phyloP scores from a whole-genome alignment of 192 early-diverging fungal genomes.

The Backusella luteola region DNA sequence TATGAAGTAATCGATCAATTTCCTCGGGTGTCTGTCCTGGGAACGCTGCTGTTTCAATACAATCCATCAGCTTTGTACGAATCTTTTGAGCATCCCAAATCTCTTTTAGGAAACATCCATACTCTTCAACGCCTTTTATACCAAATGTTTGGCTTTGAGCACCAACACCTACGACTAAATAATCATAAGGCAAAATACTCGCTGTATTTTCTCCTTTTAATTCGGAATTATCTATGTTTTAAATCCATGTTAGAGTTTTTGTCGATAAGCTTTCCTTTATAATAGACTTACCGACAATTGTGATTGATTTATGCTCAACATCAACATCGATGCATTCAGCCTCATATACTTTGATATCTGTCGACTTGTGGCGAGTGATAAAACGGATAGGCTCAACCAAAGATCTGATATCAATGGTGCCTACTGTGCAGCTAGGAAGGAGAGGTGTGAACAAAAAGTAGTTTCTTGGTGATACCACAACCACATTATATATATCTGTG shows the following conservation, averaged over 20 bases:
- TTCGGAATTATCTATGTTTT: conserved; percentile 61
- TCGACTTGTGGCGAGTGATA: conserved; percentile 82
- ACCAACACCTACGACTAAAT: conserved; percentile 71
- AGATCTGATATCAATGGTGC: conserved; percentile 81
- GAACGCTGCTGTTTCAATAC: conserved; percentile 66
- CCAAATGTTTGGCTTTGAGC: conserved; percentile 80
- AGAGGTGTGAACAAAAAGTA: conserved; percentile 40
- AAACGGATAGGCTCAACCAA: conserved; percentile 88
- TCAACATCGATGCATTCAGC: conserved; percentile 88
- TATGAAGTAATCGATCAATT: conserved; percentile 70
- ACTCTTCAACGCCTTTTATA: conserved; percentile 73
- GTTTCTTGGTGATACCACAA: conserved; percentile 1
- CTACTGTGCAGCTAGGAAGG: conserved; percentile 77
- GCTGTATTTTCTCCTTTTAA: conserved; percentile 58
- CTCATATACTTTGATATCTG: conserved; percentile 84
- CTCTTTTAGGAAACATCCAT: conserved; percentile 75
- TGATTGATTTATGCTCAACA: conserved; percentile 69
- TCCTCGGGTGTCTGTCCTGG: conserved; percentile 70
- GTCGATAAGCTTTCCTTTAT: neutral
- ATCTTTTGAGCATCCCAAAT: conserved; percentile 79
- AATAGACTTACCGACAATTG: conserved; percentile 56
- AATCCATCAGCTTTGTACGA: conserved; percentile 74
- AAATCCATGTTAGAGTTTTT: neutral
- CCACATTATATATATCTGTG: neutral
- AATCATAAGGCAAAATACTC: conserved; percentile 68